Percentiles rank a stretch among this genome's conserved stretches.
Evolutionary conservation across 2,329 filamentous ascomycete species (phyloP).

Genomic region (Aspergillus versicolor): DNA sequence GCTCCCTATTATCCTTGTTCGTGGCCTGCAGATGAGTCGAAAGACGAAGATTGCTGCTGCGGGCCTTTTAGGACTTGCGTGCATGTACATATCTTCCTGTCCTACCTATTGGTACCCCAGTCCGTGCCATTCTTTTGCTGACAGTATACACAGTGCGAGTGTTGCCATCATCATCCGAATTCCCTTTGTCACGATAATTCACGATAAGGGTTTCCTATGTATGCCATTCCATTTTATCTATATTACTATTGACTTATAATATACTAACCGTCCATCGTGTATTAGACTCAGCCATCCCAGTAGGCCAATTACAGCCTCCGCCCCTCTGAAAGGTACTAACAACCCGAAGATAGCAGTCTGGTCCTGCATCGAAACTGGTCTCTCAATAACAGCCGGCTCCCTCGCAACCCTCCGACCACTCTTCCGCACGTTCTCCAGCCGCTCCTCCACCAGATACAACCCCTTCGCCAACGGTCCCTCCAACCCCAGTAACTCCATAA

Average conservation of each 20-base stretch:
- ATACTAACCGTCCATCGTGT: background rate
- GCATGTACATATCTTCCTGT: constrained; percentile 16
- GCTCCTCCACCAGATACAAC: background rate
- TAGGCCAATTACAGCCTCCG: background rate
- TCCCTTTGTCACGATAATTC: constrained; percentile 16
- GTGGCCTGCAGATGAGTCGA: constrained; percentile 21
- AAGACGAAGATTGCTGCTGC: constrained; percentile 19
- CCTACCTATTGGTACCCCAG: too few species aligned
- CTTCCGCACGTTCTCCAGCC: constrained; percentile 2
- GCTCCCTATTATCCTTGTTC: constrained; percentile 20
- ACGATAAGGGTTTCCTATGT: constrained; percentile 20
- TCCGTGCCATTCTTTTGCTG: background rate
- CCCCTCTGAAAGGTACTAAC: background rate
- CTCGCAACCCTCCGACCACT: constrained; percentile 22
- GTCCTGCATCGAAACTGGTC: constrained; percentile 23
- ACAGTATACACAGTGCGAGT: constrained; percentile 15
- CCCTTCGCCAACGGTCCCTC: background rate
- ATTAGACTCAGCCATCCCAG: background rate
- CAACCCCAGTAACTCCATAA: background rate
- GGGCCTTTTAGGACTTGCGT: constrained; percentile 21
- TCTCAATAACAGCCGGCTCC: constrained; percentile 22
- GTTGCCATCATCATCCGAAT: constrained; percentile 20
- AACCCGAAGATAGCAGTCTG: constrained; percentile 19
- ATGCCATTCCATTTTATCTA: background rate
- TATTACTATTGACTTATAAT: background rate